These are phyloP conservation scores for Cercospora beticola DNA, from an alignment of 2,329 filamentous ascomycete species.

Conservation along the genomic window DNA sequence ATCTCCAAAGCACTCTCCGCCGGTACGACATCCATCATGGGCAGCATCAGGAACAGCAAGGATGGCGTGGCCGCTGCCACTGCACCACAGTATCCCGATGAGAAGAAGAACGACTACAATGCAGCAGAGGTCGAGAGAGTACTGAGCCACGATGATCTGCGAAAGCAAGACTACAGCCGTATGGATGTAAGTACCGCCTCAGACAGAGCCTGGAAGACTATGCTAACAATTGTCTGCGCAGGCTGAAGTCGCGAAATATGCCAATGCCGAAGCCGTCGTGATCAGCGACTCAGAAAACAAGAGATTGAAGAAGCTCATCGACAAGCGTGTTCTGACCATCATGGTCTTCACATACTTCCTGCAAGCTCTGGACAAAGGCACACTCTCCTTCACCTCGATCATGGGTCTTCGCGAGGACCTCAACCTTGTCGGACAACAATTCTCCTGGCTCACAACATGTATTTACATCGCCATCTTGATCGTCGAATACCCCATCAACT, in stretches of 20 bases:
- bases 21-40: conserved; percentile 8
- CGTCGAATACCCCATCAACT: conserved; percentile 70
- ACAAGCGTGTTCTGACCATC: conserved; percentile 64
- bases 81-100: neutral
- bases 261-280: conserved; percentile 54
- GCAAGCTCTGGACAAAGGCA: conserved; percentile 68
- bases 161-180: conserved; percentile 57
- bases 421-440: conserved; percentile 52
- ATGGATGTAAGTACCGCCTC: conserved; percentile 51
- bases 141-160: conserved; percentile 46
- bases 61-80: conserved; percentile 14
- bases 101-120: conserved; percentile 16
- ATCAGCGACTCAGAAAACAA: conserved; percentile 61
- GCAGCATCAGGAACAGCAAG: conserved; percentile 10
- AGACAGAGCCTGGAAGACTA: neutral
- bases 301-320: conserved; percentile 64
- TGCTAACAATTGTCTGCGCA: neutral
- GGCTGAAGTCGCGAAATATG: conserved; percentile 69
- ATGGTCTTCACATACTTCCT: conserved; percentile 76
- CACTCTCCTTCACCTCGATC: conserved; percentile 62
- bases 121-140: conserved; percentile 50
- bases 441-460: conserved; percentile 70
- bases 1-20: neutral
- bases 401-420: conserved; percentile 57
- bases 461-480: conserved; percentile 71